phyloP scores from a whole-genome alignment of 2,329 filamentous ascomycete genomes.

The Botrytis fabae region DNA sequence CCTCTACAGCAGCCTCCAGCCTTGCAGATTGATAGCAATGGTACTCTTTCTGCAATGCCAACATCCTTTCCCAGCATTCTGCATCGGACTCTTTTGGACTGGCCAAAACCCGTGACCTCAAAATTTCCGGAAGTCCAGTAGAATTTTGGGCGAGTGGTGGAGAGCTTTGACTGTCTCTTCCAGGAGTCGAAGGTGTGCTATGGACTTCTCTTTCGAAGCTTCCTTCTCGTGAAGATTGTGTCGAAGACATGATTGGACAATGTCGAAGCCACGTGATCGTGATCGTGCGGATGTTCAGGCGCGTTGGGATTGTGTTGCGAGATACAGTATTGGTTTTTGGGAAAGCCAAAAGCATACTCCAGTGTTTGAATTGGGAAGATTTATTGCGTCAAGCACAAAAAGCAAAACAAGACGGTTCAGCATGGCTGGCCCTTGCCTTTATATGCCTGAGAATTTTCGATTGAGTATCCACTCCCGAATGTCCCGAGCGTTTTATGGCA shows the following conservation, averaged over 20 bases:
- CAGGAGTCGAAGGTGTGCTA: conserved; percentile 22
- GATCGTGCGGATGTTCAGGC: neutral
- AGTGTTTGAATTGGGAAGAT: neutral
- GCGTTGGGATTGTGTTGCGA: neutral
- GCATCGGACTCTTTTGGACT: conserved; percentile 29
- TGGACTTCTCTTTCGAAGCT: conserved; percentile 25
- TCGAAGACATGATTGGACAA: conserved; percentile 15
- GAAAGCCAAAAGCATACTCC: conserved; percentile 18
- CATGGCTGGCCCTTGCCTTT: conserved; percentile 1
- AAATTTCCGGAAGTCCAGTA: conserved; percentile 15
- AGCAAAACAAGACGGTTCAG: neutral
- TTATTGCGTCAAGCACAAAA: neutral
- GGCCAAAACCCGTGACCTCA: conserved; percentile 21
- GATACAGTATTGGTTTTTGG: neutral
- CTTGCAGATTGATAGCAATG: conserved; percentile 40
- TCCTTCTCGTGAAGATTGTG: conserved; percentile 20
- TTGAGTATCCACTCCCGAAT: conserved; percentile 23
- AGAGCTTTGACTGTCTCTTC: conserved; percentile 19
- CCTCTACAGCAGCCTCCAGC: conserved; percentile 39
- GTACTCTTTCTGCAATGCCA: conserved; percentile 37
- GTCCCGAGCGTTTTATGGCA: conserved; percentile 23
- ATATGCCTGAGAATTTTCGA: conserved; percentile 10
- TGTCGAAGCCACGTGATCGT: conserved; percentile 14
- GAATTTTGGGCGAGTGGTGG: conserved; percentile 25
- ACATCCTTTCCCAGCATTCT: conserved; percentile 38